phyloP scores from a whole-genome alignment of 768 basidiomycete species.

The Macrocybe gigantea region DNA sequence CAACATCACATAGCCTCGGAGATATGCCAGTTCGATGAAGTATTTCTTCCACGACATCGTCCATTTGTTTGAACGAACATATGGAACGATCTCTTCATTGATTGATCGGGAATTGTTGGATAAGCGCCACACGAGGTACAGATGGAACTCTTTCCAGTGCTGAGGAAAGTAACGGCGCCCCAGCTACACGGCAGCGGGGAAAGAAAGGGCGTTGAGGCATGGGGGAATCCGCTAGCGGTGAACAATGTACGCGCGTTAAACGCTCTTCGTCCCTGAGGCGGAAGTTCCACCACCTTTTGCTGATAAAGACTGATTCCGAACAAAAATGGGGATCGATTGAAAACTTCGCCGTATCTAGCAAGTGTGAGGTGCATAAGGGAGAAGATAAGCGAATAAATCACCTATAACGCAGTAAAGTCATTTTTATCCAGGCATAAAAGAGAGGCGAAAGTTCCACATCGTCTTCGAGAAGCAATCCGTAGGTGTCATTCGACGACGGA shows the following conservation, averaged over 20 bases:
- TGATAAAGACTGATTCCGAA: slow-evolving; percentile 87
- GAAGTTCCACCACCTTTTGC: slow-evolving; percentile 75
- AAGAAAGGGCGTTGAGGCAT: slow-evolving; percentile 64
- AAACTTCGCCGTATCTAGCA: slow-evolving; percentile 47
- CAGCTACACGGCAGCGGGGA: slow-evolving; percentile 88
- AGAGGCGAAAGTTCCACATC: slow-evolving; percentile 82
- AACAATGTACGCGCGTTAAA: slow-evolving; percentile 68
- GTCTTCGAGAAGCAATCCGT: slow-evolving; percentile 79
- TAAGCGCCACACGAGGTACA: slow-evolving; percentile 68
- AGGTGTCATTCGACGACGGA: slow-evolving; percentile 63
- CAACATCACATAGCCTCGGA: slow-evolving; percentile 83
- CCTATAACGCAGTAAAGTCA: slow-evolving; percentile 74
- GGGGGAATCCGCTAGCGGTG: slow-evolving; percentile 25
- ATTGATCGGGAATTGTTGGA: slow-evolving; percentile 33
- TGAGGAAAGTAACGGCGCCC: slow-evolving; percentile 92
- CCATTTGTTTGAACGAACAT: slow-evolving; percentile 80
- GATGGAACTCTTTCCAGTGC: slow-evolving; percentile 84
- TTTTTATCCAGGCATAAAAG: slow-evolving; percentile 83
- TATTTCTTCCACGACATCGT: slow-evolving; percentile 82
- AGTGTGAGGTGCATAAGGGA: background rate
- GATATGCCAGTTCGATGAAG: slow-evolving; percentile 80
- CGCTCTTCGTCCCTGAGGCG: slow-evolving; percentile 54
- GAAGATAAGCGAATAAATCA: slow-evolving; percentile 18
- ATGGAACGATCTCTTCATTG: slow-evolving; percentile 52
- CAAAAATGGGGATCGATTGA: slow-evolving; percentile 38